A percentile compares a stretch with the other conserved stretches of the same genome.
Evolutionary conservation across 805 yeast species (phyloP).

Genomic region (Ogataea pilisensis): DNA sequence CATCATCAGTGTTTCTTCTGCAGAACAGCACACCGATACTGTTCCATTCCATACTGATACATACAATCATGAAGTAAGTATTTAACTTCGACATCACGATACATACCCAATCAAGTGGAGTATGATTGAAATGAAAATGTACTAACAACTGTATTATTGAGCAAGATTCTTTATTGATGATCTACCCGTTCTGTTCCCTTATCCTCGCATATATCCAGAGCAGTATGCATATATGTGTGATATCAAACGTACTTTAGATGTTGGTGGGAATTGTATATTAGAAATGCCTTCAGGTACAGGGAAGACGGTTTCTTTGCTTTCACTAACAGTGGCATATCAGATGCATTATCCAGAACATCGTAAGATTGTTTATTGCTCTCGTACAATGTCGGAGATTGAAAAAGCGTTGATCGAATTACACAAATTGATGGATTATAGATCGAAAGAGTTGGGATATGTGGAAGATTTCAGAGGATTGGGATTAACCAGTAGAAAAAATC

Average conservation of each 20-base stretch:
- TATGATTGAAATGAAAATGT: background rate
- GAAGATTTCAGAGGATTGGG: conserved; percentile 96
- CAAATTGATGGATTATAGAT: conserved; percentile 80
- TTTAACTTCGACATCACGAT: too few relatives aligned
- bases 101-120: background rate
- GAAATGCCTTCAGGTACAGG: conserved; percentile 99
- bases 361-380: conserved; percentile 94
- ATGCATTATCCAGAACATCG: conserved; percentile 89
- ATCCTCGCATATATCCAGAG: conserved; percentile 95
- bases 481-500: conserved; percentile 86
- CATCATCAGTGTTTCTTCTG: too few relatives aligned
- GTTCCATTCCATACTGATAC: too few relatives aligned
- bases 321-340: conserved; percentile 93
- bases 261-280: conserved; percentile 91
- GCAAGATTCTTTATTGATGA: conserved; percentile 87
- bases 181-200: conserved; percentile 91
- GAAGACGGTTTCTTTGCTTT: conserved; percentile 86
- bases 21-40: too few relatives aligned
- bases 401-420: conserved; percentile 92
- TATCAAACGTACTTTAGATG: conserved; percentile 88
- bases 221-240: conserved; percentile 98
- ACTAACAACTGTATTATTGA: conserved; percentile 9
- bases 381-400: conserved; percentile 99
- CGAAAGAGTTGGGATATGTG: conserved; percentile 74
- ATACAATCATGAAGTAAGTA: conserved; percentile 16